Evolutionary conservation across 768 basidiomycete genomes (phyloP).

Genomic region (Lentinula lateritia): DNA sequence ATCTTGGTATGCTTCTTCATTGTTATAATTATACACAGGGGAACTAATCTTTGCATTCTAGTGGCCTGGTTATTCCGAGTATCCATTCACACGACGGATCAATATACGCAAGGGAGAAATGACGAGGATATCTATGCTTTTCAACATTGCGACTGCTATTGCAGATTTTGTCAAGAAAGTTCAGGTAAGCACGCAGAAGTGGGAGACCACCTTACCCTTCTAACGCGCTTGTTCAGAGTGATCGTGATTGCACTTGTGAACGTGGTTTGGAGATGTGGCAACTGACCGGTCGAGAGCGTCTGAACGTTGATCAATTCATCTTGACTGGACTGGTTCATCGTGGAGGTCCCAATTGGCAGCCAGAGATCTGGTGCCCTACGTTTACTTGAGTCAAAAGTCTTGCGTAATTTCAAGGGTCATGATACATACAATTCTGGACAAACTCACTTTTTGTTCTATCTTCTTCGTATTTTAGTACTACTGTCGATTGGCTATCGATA

Average conservation of each 20-base stretch:
- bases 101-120: constrained; percentile 25
- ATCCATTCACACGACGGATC: constrained; percentile 32
- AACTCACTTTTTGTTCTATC: too few relatives aligned
- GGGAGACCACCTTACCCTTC: background rate
- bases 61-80: constrained; percentile 46
- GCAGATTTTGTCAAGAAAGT: constrained; percentile 23
- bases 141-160: constrained; percentile 23
- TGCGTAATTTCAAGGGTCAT: background rate
- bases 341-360: constrained; percentile 37
- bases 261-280: constrained; percentile 33
- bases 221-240: background rate
- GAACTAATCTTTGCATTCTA: constrained; percentile 9
- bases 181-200: constrained; percentile 19
- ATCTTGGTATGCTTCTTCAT: constrained; percentile 14
- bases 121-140: constrained; percentile 24
- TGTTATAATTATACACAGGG: background rate
- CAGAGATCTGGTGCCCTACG: constrained; percentile 29
- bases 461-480: background rate
- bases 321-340: constrained; percentile 34
- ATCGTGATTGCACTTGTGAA: constrained; percentile 21
- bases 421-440: too few relatives aligned
- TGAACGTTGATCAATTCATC: constrained; percentile 25
- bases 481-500: background rate
- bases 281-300: constrained; percentile 17
- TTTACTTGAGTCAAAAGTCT: constrained; percentile 8